phyloP scores from a whole-genome alignment of 2,329 filamentous ascomycete genomes.

The Fonsecaea erecta region DNA sequence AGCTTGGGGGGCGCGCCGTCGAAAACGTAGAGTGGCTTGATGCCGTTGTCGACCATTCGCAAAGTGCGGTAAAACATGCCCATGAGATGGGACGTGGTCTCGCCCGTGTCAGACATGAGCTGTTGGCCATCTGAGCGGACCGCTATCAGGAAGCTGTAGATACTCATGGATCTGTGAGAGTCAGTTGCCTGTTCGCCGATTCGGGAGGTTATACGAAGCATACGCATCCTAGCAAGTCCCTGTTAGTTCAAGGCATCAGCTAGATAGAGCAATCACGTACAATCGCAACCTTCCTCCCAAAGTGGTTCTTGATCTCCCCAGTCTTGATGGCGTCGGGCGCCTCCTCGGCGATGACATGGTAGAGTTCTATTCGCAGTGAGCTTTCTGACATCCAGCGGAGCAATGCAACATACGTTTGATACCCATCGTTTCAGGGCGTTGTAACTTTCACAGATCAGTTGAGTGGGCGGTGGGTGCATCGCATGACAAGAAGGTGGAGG shows the following conservation, averaged over 20 bases:
- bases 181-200: slow-evolving; percentile 20
- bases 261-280: slow-evolving; percentile 60
- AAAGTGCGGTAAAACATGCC: slow-evolving; percentile 99
- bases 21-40: slow-evolving; percentile 98
- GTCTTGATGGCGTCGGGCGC: slow-evolving; percentile 94
- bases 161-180: slow-evolving; percentile 80
- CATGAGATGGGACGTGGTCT: slow-evolving; percentile 98
- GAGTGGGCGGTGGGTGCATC: background rate
- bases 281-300: slow-evolving; percentile 96
- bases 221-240: slow-evolving; percentile 52
- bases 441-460: slow-evolving; percentile 1
- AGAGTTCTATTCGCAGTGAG: slow-evolving; percentile 60
- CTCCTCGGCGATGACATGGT: slow-evolving; percentile 84
- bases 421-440: slow-evolving; percentile 47
- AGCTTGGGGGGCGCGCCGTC: slow-evolving; percentile 96
- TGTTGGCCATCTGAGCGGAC: slow-evolving; percentile 96
- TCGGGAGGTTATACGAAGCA: background rate
- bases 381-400: slow-evolving; percentile 4
- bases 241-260: slow-evolving; percentile 13
- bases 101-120: slow-evolving; percentile 90
- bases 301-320: slow-evolving; percentile 98
- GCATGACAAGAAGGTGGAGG: slow-evolving; percentile 1
- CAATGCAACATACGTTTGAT: slow-evolving; percentile 54
- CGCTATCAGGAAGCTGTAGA: slow-evolving; percentile 98
- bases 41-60: slow-evolving; percentile 97